These are phyloP conservation scores for Quercus lobata DNA, from an alignment of 331 rosid genomes.

Conservation along the genomic window DNA sequence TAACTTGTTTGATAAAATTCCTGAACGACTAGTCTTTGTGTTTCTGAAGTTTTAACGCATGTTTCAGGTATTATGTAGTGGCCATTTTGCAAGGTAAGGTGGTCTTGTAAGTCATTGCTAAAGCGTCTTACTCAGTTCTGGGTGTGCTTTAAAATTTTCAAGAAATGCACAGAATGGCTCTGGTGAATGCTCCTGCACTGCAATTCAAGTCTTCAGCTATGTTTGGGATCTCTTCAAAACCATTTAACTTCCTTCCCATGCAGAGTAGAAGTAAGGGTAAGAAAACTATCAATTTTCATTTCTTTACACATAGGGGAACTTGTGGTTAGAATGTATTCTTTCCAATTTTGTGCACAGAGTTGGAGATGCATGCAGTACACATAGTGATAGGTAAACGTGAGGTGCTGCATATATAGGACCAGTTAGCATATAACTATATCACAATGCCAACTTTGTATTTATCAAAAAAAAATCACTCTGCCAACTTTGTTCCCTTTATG, in stretches of 20 bases:
- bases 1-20: slow-evolving; percentile 41
- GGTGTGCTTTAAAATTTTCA: neutral
- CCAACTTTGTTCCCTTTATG: neutral
- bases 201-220: slow-evolving; percentile 34
- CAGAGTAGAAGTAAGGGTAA: slow-evolving; percentile 45
- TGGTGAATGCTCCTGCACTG: slow-evolving; percentile 29
- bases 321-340: neutral
- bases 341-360: neutral
- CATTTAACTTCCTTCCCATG: slow-evolving; percentile 32
- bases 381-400: neutral
- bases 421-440: neutral
- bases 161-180: slow-evolving; percentile 31
- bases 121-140: neutral
- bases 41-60: neutral
- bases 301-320: neutral
- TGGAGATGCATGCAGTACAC: neutral
- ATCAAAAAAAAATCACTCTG: neutral
- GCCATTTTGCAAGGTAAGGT: slow-evolving; percentile 5
- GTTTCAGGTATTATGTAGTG: neutral
- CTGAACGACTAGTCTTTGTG: slow-evolving; percentile 5
- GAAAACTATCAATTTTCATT: neutral
- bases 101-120: neutral
- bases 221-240: slow-evolving; percentile 34
- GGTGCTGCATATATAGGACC: neutral
- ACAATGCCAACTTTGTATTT: neutral